Evolutionary conservation across 164 flowering plant genomes (phyloP), one percentile per base, ranked within the genome.

Genomic region (Kingdonia uniflora): DNA sequence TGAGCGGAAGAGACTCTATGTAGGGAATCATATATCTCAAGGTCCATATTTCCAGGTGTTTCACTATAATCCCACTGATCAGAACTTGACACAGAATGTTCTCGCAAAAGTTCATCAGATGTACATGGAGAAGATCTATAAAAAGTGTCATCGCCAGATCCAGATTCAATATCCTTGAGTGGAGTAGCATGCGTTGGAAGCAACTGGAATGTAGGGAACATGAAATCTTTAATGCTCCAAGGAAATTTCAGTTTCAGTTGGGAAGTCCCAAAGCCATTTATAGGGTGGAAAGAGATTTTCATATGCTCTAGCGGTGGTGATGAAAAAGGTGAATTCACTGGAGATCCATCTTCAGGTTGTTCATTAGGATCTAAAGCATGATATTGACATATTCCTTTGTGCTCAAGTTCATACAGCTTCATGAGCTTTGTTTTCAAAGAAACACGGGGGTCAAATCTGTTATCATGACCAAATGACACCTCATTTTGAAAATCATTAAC

Each of bases 241-340:
- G 87, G 80, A 64, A 86, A 82, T 60, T 76, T 80, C 56, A 86
- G 71, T 60, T 70, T 80, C 55, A 88, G 63, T 65, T 70, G 71
- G 42, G 94, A 71, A 54, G 68, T 67, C 63, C 74, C 88, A 46
- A 71, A 56, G 46, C 69, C 74, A 61, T 70, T 58, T 7, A 71
- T 50, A 7, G 96, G 88, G 39, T 71, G 87, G 69, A 88, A 84
- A 56, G 84, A 84, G 65, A 88, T 82, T 67, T 78, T 82, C 91
- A 92, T 92, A 63, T 78, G 88, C 54, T 77, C 83, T 55, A 92
- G 78, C 2, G 91, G 95, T 15, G 98, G 96, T 25, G 98, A 91
- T 48, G 87, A 64, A 55, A 80, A 59, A 43, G 63, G 61, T 8
- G 83, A 74, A 49, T 64, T 42, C 21, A 66, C 24, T 12, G 70